phyloP scores from a whole-genome alignment of 192 early-diverging fungal species.

The Coemansia sp. region DNA sequence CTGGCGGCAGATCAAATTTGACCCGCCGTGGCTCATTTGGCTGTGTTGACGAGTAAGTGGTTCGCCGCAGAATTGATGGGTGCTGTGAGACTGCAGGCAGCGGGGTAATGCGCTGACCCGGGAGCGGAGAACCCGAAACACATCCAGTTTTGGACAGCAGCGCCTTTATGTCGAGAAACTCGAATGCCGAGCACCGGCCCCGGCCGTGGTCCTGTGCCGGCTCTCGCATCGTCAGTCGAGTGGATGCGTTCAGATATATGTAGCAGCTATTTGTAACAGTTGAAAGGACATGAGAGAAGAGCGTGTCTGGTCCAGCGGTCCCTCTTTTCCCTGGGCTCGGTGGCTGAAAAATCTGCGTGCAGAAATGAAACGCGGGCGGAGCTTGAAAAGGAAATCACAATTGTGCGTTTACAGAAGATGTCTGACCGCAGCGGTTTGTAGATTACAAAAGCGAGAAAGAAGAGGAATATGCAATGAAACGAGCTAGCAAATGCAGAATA shows the following conservation, averaged over 20 bases:
- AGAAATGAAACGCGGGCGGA: neutral
- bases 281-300: neutral
- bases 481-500: neutral
- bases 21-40: constrained; percentile 16
- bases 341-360: too few species aligned
- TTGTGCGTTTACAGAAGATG: neutral
- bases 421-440: neutral
- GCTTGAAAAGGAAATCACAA: neutral
- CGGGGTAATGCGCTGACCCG: constrained; percentile 18
- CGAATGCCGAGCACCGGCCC: constrained; percentile 16
- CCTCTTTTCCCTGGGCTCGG: too few species aligned
- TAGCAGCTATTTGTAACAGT: neutral
- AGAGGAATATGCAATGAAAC: neutral
- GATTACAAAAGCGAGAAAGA: neutral
- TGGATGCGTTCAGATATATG: neutral
- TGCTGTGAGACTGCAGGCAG: constrained; percentile 5
- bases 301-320: neutral
- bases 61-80: constrained; percentile 15
- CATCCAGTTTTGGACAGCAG: constrained; percentile 25
- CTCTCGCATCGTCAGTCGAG: neutral
- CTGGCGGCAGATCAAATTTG: constrained; percentile 19
- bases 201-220: neutral
- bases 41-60: neutral
- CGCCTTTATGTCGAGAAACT: constrained; percentile 20
- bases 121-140: constrained; percentile 13